Conservation (phyloP, 2,329 filamentous ascomycete species). For the Aspergillus amoenus region DNA sequence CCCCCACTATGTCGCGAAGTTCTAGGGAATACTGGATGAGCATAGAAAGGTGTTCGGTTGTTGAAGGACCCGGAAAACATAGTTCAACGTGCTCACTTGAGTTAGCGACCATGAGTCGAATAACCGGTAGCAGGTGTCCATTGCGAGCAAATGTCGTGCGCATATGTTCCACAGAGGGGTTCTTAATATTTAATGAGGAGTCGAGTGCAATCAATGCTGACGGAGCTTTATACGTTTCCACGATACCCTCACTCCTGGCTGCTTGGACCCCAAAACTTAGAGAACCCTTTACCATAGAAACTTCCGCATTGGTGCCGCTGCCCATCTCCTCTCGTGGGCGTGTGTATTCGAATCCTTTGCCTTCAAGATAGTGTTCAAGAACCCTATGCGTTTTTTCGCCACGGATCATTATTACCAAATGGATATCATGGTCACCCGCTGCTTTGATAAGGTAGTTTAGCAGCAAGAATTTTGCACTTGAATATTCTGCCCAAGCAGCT, state of each 20-base stretch:
- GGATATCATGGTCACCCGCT: constrained; percentile 33
- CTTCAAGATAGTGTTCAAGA: constrained; percentile 43
- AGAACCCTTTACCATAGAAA: constrained; percentile 36
- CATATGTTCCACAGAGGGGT: constrained; percentile 40
- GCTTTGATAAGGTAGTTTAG: constrained; percentile 44
- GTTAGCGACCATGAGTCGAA: constrained; percentile 47
- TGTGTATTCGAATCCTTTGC: constrained; percentile 40
- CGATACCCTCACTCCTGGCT: constrained; percentile 28
- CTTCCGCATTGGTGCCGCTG: constrained; percentile 29
- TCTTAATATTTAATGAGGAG: constrained; percentile 41
- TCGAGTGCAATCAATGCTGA: constrained; percentile 46
- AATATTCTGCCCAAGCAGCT: constrained; percentile 48
- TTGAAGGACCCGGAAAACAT: constrained; percentile 40
- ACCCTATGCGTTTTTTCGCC: constrained; percentile 37
- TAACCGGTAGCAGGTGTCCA: constrained; percentile 40
- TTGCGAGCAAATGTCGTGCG: constrained; percentile 37
- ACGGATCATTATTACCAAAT: constrained; percentile 41
- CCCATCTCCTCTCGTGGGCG: constrained; percentile 33
- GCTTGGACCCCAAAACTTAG: constrained; percentile 40
- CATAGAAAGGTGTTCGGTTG: constrained; percentile 33
- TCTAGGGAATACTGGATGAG: constrained; percentile 35
- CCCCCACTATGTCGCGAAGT: constrained; percentile 37
- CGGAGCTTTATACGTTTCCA: constrained; percentile 35
- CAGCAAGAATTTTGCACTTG: constrained; percentile 47
- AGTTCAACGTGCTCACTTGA: constrained; percentile 47